Percentiles rank a stretch among this genome's conserved stretches.
These are phyloP conservation scores for Candida sojae DNA, from an alignment of 1,139 yeast genomes.

Conservation along the genomic window DNA sequence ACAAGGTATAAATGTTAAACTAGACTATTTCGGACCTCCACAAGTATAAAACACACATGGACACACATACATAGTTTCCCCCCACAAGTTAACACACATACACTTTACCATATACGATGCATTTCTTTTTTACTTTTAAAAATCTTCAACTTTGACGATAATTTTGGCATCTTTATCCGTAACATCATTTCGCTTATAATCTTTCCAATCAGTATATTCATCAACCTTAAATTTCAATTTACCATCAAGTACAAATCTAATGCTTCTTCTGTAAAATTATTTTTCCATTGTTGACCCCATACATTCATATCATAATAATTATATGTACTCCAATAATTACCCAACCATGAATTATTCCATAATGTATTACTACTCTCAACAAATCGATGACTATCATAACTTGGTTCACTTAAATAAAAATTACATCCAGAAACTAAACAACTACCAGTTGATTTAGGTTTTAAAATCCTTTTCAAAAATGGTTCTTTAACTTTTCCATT, in stretches of 20 bases:
- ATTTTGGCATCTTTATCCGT: constrained; percentile 36
- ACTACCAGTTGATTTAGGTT: constrained; percentile 37
- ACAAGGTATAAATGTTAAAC: constrained; percentile 13
- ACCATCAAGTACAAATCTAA: constrained; percentile 26
- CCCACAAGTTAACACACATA: no score
- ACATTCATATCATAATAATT: constrained; percentile 34
- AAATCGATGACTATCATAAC: constrained; percentile 34
- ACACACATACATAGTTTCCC: background rate
- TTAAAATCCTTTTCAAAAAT: constrained; percentile 36
- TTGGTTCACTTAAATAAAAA: constrained; percentile 31
- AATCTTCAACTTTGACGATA: constrained; percentile 40
- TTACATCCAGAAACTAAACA: constrained; percentile 41
- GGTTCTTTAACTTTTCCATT: constrained; percentile 32
- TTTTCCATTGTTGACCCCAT: constrained; percentile 31
- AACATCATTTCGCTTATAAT: constrained; percentile 27
- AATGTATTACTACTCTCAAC: constrained; percentile 21
- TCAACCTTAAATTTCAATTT: constrained; percentile 35
- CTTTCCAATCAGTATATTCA: constrained; percentile 39
- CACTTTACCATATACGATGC: no score
- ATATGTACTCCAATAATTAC: constrained; percentile 34
- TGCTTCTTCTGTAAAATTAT: constrained; percentile 17
- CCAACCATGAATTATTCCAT: constrained; percentile 41
- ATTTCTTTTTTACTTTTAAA: constrained; percentile 17
- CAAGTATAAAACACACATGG: constrained; percentile 4
- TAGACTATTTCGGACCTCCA: constrained; percentile 17